A percentile compares a stretch with the other conserved stretches of the same genome.
phyloP scores from a whole-genome alignment of 139 green algal species.

The Chlorella sp. region DNA sequence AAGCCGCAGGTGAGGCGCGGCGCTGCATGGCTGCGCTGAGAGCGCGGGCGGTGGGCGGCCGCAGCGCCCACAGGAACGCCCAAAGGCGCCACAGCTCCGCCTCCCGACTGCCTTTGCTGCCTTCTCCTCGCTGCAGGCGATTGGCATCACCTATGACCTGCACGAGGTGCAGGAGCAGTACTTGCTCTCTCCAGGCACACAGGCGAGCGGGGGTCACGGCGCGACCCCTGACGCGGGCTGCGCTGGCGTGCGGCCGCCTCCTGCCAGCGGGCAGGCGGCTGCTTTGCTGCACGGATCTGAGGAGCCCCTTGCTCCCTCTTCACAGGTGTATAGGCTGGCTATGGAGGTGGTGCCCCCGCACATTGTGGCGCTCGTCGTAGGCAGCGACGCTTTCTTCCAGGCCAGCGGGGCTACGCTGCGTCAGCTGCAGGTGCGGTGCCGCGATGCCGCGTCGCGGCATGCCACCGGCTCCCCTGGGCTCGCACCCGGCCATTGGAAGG shows the following conservation, averaged over 20 bases:
- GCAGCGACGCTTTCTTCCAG: background rate
- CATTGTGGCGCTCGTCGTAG: background rate
- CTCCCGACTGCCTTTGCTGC: too few species aligned
- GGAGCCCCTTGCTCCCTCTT: background rate
- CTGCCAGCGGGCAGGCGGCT: background rate
- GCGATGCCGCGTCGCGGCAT: too few species aligned
- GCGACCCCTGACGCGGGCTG: background rate
- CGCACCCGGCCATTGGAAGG: too few species aligned
- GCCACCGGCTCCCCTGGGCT: too few species aligned
- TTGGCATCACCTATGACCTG: conserved; percentile 13
- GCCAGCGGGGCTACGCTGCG: background rate
- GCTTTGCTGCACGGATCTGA: background rate
- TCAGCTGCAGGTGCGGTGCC: too few species aligned
- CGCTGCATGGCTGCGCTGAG: background rate
- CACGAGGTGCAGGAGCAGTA: conserved; percentile 3
- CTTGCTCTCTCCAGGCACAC: conserved; percentile 14
- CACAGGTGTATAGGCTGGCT: conserved; percentile 5
- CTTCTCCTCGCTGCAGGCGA: background rate
- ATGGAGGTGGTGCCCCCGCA: conserved; percentile 7
- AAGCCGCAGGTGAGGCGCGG: conserved; percentile 3
- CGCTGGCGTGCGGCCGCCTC: background rate
- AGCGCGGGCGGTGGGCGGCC: background rate
- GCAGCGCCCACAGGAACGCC: background rate
- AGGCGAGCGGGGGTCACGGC: background rate
- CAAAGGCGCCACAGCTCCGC: background rate